phyloP scores from a whole-genome alignment of 108 stramenopile species.

The Nitzschia sp. region DNA sequence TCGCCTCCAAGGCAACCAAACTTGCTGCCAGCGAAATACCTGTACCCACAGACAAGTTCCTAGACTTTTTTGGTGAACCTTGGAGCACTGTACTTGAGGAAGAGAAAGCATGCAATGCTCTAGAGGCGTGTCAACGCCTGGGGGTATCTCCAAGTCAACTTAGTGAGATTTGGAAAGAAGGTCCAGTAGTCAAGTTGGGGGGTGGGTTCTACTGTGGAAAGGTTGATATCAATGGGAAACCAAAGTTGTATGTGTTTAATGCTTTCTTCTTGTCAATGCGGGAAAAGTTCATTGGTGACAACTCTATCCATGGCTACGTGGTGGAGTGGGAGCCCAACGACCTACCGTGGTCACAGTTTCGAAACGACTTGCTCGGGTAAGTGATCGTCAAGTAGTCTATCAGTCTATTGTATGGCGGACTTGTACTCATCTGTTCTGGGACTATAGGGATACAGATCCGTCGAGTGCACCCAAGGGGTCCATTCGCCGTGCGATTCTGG shows the following conservation, averaged over 20 bases:
- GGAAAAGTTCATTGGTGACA: slow-evolving; percentile 79
- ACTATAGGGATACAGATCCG: slow-evolving; percentile 77
- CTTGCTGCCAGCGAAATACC: slow-evolving; percentile 78
- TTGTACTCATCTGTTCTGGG: background rate
- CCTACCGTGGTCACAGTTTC: slow-evolving; percentile 84
- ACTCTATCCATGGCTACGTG: slow-evolving; percentile 82
- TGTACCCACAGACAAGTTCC: slow-evolving; percentile 84
- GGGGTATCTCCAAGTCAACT: slow-evolving; percentile 68
- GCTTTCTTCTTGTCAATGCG: slow-evolving; percentile 89
- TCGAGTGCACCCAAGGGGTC: slow-evolving; percentile 69
- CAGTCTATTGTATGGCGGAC: background rate
- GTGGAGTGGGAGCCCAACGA: slow-evolving; percentile 83
- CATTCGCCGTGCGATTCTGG: slow-evolving; percentile 75
- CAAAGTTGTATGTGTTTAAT: slow-evolving; percentile 88
- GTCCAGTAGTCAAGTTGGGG: slow-evolving; percentile 88
- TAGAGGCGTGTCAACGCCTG: slow-evolving; percentile 87
- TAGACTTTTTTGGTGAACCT: slow-evolving; percentile 80
- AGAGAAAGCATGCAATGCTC: slow-evolving; percentile 79
- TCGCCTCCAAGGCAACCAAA: slow-evolving; percentile 91
- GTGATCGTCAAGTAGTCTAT: background rate
- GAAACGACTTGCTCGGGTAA: slow-evolving; percentile 72
- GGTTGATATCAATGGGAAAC: slow-evolving; percentile 36
- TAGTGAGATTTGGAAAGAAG: slow-evolving; percentile 71
- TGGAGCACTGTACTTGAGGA: slow-evolving; percentile 80
- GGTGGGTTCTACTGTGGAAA: slow-evolving; percentile 93